These are phyloP conservation scores for Exophiala spinifera DNA, from an alignment of 2,329 filamentous ascomycete genomes.

Conservation along the genomic window DNA sequence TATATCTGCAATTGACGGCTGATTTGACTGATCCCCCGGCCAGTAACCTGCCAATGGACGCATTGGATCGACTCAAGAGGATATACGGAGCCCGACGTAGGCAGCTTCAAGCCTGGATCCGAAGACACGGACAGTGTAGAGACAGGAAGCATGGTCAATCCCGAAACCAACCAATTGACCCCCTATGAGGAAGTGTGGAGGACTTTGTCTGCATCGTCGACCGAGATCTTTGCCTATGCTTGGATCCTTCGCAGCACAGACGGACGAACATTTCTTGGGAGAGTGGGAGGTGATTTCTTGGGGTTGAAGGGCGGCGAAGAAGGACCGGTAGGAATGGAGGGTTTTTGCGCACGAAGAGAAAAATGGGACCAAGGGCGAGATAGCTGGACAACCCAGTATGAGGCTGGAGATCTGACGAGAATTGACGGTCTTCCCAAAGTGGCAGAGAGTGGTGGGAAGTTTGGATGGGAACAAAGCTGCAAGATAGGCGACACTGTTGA, in stretches of 20 bases:
- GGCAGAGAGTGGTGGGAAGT: background rate
- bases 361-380: background rate
- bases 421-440: constrained; percentile 4
- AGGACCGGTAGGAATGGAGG: background rate
- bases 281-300: constrained; percentile 12
- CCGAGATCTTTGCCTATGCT: constrained; percentile 3
- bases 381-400: constrained; percentile 1
- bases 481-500: constrained; percentile 11
- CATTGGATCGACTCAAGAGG: constrained; percentile 20
- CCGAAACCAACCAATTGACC: constrained; percentile 23
- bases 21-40: background rate
- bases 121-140: constrained; percentile 43
- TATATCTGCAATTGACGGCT: too few species aligned
- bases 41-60: constrained; percentile 18
- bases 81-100: constrained; percentile 17
- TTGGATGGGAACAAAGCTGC: constrained; percentile 2
- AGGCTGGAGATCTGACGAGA: constrained; percentile 4
- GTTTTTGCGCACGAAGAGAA: constrained; percentile 8
- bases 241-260: constrained; percentile 16
- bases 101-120: constrained; percentile 32
- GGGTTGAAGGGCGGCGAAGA: constrained; percentile 10
- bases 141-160: constrained; percentile 18
- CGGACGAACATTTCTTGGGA: constrained; percentile 2
- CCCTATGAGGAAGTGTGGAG: constrained; percentile 58
- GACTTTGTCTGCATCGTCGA: background rate